These are phyloP conservation scores for Areca catechu DNA, from an alignment of 176 grass and related monocot genomes.

Conservation along the genomic window DNA sequence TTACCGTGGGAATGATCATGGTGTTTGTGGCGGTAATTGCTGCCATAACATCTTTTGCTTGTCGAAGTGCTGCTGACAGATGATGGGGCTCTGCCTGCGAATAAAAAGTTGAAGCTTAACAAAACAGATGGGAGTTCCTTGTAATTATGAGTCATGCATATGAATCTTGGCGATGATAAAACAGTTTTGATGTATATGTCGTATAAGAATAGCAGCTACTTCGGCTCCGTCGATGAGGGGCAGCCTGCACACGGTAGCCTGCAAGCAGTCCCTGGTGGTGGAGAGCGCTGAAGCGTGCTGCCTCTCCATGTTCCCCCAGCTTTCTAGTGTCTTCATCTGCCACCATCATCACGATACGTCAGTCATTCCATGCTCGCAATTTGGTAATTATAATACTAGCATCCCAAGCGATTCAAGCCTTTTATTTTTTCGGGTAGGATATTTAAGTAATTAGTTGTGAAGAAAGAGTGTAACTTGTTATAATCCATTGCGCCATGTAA, in stretches of 20 bases:
- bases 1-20: slow-evolving; percentile 19
- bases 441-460: no score
- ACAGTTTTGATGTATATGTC: neutral
- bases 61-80: slow-evolving; percentile 19
- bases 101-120: neutral
- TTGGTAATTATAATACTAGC: no score
- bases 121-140: no score
- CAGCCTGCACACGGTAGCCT: slow-evolving; percentile 30
- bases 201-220: neutral
- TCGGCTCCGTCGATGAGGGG: slow-evolving; percentile 42
- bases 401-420: no score
- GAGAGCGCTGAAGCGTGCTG: slow-evolving; percentile 25
- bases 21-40: slow-evolving; percentile 11
- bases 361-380: no score
- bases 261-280: slow-evolving; percentile 15
- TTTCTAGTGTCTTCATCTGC: slow-evolving; percentile 44
- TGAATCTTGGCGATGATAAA: neutral
- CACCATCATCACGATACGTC: no score
- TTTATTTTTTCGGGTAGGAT: no score
- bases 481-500: no score
- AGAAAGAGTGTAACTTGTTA: no score
- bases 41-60: slow-evolving; percentile 14
- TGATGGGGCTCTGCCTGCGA: slow-evolving; percentile 18
- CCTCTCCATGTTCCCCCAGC: slow-evolving; percentile 24
- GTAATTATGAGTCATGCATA: no score